Evolutionary conservation across 495 filamentous ascomycete species (phyloP).

Genomic region (Trichoderma asperelloides): DNA sequence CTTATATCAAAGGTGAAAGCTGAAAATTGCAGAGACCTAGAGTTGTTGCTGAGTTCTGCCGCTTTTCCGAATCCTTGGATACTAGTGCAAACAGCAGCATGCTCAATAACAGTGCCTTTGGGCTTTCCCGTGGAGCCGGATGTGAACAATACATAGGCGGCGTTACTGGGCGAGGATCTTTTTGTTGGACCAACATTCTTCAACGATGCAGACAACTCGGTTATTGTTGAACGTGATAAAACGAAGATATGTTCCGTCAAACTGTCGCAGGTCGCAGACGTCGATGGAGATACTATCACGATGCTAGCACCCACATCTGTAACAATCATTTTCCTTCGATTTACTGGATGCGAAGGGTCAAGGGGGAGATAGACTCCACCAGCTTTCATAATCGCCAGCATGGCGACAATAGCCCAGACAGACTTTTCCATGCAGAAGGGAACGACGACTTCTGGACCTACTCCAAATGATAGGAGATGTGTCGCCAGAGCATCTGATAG

Average conservation of each 20-base stretch:
- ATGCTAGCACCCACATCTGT: neutral
- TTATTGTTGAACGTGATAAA: neutral
- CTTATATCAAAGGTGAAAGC: conserved; percentile 59
- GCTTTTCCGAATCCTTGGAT: conserved; percentile 23
- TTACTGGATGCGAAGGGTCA: conserved; percentile 45
- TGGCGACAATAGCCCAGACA: no score
- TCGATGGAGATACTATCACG: neutral
- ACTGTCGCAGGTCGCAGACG: neutral
- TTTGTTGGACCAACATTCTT: neutral
- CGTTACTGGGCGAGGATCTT: conserved; percentile 37
- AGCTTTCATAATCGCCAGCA: no score
- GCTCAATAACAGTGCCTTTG: conserved; percentile 32
- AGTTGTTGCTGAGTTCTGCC: conserved; percentile 27
- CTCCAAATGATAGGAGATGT: no score
- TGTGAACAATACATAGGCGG: conserved; percentile 44
- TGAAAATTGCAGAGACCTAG: conserved; percentile 53
- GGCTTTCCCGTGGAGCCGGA: conserved; percentile 47
- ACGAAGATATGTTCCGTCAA: neutral
- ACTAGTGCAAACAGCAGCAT: conserved; percentile 26
- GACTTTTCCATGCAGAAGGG: no score
- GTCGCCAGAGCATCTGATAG: no score
- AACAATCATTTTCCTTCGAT: conserved; percentile 20
- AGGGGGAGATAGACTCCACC: conserved; percentile 46
- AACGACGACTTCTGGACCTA: no score
- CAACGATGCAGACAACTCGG: no score